Evolutionary conservation across 2,329 filamentous ascomycete genomes (phyloP).

Genomic region (Fusarium stilboides): DNA sequence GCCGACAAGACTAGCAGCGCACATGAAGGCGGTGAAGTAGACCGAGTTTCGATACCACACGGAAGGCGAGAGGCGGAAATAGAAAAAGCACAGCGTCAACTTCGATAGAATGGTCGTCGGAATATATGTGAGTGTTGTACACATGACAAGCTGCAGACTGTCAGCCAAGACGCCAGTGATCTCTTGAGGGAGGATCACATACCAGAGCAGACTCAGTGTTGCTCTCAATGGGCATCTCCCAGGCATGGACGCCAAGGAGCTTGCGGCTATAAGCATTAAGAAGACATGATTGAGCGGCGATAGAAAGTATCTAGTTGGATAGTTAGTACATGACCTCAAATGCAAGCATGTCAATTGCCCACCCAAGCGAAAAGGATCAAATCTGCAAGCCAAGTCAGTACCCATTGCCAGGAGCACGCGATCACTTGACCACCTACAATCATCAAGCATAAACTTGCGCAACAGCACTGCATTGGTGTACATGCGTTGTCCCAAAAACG

Average conservation of each 20-base stretch:
- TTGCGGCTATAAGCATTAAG: slow-evolving; percentile 12
- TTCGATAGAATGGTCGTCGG: slow-evolving; percentile 23
- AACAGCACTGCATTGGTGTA: slow-evolving; percentile 22
- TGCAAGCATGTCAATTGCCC: rapidly evolving
- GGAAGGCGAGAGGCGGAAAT: slow-evolving; percentile 21
- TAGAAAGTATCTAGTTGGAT: background rate
- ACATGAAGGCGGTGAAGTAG: slow-evolving; percentile 6
- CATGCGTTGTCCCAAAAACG: slow-evolving; percentile 20
- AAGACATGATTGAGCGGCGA: slow-evolving; percentile 26
- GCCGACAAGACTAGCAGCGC: background rate
- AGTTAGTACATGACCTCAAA: background rate
- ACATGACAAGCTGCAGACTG: slow-evolving; percentile 13
- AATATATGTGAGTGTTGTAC: slow-evolving; percentile 10
- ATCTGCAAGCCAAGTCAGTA: background rate
- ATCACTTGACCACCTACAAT: background rate
- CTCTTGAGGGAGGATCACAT: background rate
- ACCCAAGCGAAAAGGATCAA: slow-evolving; percentile 24
- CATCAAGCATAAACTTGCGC: slow-evolving; percentile 17
- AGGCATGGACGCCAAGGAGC: slow-evolving; percentile 19
- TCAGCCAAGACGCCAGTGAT: background rate
- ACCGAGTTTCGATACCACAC: slow-evolving; percentile 23
- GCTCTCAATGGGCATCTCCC: slow-evolving; percentile 23
- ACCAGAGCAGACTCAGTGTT: slow-evolving; percentile 9
- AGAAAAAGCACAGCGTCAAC: slow-evolving; percentile 26
- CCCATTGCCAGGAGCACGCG: rapidly evolving